These are phyloP conservation scores for Lotus japonicus DNA, from an alignment of 306 rosid species.

Conservation along the genomic window DNA sequence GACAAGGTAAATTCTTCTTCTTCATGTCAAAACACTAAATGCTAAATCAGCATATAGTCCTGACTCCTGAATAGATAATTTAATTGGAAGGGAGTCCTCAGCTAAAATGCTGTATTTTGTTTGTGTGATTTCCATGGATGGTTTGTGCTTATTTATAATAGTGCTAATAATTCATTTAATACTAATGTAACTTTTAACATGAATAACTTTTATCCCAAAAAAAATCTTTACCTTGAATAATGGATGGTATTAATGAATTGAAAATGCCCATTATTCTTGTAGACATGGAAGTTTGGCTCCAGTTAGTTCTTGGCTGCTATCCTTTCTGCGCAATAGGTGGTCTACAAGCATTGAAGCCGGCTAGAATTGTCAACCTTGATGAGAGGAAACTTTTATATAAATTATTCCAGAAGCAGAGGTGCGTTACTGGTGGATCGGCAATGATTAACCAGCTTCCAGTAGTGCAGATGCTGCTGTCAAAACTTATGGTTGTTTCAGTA, in stretches of 20 bases:
- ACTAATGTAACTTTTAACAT: slow-evolving; percentile 7
- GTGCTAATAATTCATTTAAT: slow-evolving; percentile 9
- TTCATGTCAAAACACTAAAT: not conserved
- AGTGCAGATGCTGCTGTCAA: slow-evolving; percentile 77
- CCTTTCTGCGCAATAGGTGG: slow-evolving; percentile 57
- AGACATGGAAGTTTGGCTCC: slow-evolving; percentile 91
- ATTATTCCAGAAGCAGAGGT: slow-evolving; percentile 78
- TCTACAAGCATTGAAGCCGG: slow-evolving; percentile 44
- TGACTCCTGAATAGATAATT: not conserved
- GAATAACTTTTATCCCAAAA: no score
- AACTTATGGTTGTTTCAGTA: slow-evolving; percentile 68
- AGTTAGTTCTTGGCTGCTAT: slow-evolving; percentile 75
- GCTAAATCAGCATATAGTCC: not conserved
- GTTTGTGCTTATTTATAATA: not conserved
- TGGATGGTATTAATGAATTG: slow-evolving; percentile 4
- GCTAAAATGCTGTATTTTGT: not conserved
- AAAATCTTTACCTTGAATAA: not conserved
- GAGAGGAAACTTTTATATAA: slow-evolving; percentile 65
- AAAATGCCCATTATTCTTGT: slow-evolving; percentile 24
- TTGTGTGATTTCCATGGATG: not conserved
- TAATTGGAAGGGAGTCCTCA: not conserved
- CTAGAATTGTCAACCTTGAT: slow-evolving; percentile 45
- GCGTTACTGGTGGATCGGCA: slow-evolving; percentile 46
- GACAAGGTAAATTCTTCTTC: slow-evolving; percentile 53
- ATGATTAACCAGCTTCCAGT: slow-evolving; percentile 51